Conservation (phyloP, 257 asterid species). For the Solanum appendiculatum region DNA sequence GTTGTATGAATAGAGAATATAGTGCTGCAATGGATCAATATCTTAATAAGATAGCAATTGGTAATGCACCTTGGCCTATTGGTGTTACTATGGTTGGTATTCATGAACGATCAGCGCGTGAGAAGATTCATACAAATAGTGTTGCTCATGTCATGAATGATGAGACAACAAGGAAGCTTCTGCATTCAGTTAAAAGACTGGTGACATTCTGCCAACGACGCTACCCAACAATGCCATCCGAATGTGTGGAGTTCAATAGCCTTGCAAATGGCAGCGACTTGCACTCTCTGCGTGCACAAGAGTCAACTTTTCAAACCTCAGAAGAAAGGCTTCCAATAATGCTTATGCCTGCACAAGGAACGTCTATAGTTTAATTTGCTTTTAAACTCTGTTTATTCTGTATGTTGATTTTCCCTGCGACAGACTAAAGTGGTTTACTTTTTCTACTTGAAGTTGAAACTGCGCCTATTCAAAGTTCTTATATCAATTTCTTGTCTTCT, state of each 20-base stretch:
- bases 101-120: constrained; percentile 90
- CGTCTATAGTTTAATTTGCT: background rate
- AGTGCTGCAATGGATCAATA: constrained; percentile 47
- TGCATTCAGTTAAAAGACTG: constrained; percentile 68
- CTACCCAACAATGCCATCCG: constrained; percentile 61
- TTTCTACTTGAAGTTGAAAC: background rate
- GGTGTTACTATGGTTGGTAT: constrained; percentile 98
- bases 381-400: background rate
- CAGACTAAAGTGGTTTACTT: background rate
- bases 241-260: background rate
- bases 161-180: constrained; percentile 85
- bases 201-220: constrained; percentile 83
- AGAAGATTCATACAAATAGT: constrained; percentile 76
- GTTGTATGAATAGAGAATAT: constrained; percentile 68
- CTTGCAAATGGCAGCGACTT: background rate
- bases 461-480: background rate
- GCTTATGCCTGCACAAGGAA: background rate
- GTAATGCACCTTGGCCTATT: constrained; percentile 95
- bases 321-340: background rate
- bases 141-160: constrained; percentile 97
- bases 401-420: background rate
- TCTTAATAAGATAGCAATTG: constrained; percentile 52
- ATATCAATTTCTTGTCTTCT: background rate
- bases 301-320: background rate
- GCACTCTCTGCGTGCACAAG: background rate